Evolutionary conservation across 257 asterid genomes (phyloP).

Genomic region (Solanum chiquidenum): DNA sequence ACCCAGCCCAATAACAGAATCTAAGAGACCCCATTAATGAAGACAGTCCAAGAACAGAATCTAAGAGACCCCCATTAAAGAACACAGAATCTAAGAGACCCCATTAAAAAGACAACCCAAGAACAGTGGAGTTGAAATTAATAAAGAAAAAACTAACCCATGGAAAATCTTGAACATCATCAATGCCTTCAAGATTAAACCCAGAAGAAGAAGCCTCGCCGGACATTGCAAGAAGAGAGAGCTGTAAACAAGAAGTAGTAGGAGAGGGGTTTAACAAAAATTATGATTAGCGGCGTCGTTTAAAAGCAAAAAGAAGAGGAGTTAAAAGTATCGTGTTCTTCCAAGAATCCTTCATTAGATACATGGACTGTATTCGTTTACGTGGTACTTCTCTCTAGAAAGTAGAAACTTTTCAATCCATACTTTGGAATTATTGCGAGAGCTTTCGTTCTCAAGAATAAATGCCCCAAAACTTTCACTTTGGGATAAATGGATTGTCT

Average conservation of each 20-base stretch:
- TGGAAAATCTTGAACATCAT: conserved; percentile 56
- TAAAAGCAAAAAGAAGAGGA: neutral
- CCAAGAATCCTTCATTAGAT: conserved; percentile 40
- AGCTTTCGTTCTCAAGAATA: conserved; percentile 8
- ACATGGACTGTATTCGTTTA: conserved; percentile 73
- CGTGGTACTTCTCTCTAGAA: conserved; percentile 35
- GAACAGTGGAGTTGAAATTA: neutral
- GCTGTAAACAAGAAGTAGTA: neutral
- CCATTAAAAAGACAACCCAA: neutral
- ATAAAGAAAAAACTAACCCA: conserved; percentile 33
- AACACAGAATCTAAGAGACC: neutral
- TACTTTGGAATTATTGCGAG: neutral
- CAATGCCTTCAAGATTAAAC: conserved; percentile 52
- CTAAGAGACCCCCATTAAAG: neutral
- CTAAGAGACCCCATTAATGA: neutral
- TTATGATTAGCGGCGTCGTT: conserved; percentile 15
- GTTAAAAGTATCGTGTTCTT: conserved; percentile 33
- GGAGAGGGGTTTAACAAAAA: neutral
- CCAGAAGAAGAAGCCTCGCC: conserved; percentile 23
- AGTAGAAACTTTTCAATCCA: neutral
- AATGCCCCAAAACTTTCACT: neutral
- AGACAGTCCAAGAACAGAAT: neutral
- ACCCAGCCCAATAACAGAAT: neutral
- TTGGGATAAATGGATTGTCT: neutral
- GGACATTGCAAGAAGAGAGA: conserved; percentile 18